phyloP scores from a whole-genome alignment of 2,329 filamentous ascomycete species.

The Gyromitra esculenta region DNA sequence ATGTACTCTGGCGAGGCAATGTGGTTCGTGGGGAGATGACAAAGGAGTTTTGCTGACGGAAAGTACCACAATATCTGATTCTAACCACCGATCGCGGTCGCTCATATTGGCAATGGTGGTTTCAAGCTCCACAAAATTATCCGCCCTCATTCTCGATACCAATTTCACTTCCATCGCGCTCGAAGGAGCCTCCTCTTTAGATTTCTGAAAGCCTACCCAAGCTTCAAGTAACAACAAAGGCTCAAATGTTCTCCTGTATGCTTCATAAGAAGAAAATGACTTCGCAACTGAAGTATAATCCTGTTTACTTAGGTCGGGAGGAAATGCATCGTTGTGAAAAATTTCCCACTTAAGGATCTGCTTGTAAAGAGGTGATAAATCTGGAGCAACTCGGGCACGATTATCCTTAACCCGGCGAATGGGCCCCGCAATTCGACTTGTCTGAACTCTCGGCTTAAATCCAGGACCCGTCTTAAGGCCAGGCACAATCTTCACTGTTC shows the following conservation, averaged over 20 bases:
- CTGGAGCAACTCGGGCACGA: slow-evolving; percentile 88
- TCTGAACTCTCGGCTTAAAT: slow-evolving; percentile 64
- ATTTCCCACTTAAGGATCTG: slow-evolving; percentile 94
- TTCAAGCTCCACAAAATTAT: slow-evolving; percentile 91
- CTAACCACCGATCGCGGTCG: slow-evolving; percentile 72
- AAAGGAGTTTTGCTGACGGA: slow-evolving; percentile 78
- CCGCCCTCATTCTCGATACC: slow-evolving; percentile 85
- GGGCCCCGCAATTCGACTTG: slow-evolving; percentile 71
- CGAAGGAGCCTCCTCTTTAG: slow-evolving; percentile 80
- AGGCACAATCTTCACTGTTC: slow-evolving; percentile 64
- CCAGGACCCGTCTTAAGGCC: slow-evolving; percentile 63
- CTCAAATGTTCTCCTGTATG: slow-evolving; percentile 90
- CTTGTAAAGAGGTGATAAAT: slow-evolving; percentile 84
- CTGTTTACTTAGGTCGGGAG: slow-evolving; percentile 75
- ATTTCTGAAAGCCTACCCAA: slow-evolving; percentile 91
- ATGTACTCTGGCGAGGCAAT: slow-evolving; percentile 87
- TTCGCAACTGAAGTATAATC: slow-evolving; percentile 80
- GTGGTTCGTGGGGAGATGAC: slow-evolving; percentile 71
- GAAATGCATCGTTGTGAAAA: slow-evolving; percentile 87
- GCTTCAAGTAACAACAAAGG: slow-evolving; percentile 91
- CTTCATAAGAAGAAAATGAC: slow-evolving; percentile 76
- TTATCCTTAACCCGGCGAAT: slow-evolving; percentile 88
- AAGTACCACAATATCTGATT: slow-evolving; percentile 85
- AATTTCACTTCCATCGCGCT: slow-evolving; percentile 89
- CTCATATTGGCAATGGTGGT: slow-evolving; percentile 82